A percentile compares a stretch with the other conserved stretches of the same genome.
Evolutionary conservation across 1,284 basidiomycete genomes (phyloP).

Genomic region (Ganoderma leucocontextum): DNA sequence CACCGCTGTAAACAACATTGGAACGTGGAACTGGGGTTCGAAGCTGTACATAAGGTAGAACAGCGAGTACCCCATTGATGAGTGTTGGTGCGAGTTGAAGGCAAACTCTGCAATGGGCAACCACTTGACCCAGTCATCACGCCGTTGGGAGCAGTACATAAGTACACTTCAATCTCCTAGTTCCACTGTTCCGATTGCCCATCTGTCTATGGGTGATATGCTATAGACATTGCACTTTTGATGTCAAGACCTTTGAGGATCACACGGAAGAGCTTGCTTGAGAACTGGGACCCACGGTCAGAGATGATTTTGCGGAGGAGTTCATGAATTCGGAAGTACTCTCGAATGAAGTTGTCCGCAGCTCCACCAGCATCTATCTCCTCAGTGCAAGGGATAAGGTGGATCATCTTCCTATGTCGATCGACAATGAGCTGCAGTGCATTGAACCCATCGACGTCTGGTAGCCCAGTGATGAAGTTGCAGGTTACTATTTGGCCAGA

Average conservation of each 20-base stretch:
- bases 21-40: not conserved
- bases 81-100: not conserved
- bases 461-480: slow-evolving; percentile 50
- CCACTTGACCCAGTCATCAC: slow-evolving; percentile 13
- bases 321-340: slow-evolving; percentile 28
- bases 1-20: not conserved
- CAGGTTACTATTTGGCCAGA: slow-evolving; percentile 37
- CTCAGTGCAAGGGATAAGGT: not conserved
- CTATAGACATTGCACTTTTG: slow-evolving; percentile 28
- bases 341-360: slow-evolving; percentile 13
- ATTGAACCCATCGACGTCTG: slow-evolving; percentile 28
- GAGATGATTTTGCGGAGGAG: slow-evolving; percentile 45
- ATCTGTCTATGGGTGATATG: slow-evolving; percentile 29
- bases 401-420: too few species aligned
- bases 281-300: slow-evolving; percentile 31
- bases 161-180: slow-evolving; percentile 38
- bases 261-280: slow-evolving; percentile 20
- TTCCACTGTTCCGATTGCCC: too few species aligned
- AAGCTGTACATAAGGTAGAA: slow-evolving; percentile 1
- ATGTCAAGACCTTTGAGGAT: slow-evolving; percentile 19
- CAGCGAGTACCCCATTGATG: not conserved
- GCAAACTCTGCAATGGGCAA: slow-evolving; percentile 8
- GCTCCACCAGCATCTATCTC: slow-evolving; percentile 23
- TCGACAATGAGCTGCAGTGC: too few species aligned
- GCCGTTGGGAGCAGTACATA: slow-evolving; percentile 18